These are phyloP conservation scores for Coprinopsis strossmayeri DNA, from an alignment of 768 basidiomycete species.

Conservation along the genomic window DNA sequence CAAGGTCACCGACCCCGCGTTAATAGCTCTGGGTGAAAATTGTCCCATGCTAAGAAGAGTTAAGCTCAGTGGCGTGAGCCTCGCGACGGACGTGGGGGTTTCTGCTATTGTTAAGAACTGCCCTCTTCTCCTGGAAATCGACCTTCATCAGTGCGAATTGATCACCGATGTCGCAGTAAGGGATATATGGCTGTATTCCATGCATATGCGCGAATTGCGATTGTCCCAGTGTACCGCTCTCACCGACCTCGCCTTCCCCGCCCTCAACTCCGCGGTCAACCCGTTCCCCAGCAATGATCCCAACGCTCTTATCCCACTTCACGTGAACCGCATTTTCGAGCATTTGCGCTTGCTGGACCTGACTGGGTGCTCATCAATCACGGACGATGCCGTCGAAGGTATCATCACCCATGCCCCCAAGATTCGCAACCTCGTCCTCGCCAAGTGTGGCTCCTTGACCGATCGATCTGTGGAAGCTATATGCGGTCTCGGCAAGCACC, in stretches of 20 bases:
- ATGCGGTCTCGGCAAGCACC: conserved; percentile 79
- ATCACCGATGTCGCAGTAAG: conserved; percentile 76
- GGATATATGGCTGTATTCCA: conserved; percentile 75
- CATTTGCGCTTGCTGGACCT: conserved; percentile 91
- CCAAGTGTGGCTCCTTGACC: conserved; percentile 76
- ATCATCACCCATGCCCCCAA: conserved; percentile 76
- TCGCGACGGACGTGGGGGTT: conserved; percentile 72
- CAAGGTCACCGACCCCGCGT: conserved; percentile 68
- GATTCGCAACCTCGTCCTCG: conserved; percentile 80
- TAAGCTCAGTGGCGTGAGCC: conserved; percentile 75
- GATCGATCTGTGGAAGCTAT: conserved; percentile 81
- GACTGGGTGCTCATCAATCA: conserved; percentile 75
- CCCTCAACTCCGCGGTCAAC: conserved; percentile 33
- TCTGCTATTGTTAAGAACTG: conserved; percentile 71
- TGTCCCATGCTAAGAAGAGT: conserved; percentile 82
- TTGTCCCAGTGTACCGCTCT: conserved; percentile 74
- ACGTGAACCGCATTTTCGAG: conserved; percentile 60
- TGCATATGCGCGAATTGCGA: conserved; percentile 86
- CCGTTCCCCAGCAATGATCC: conserved; percentile 37
- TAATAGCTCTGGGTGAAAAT: conserved; percentile 67
- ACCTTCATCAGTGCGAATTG: conserved; percentile 76
- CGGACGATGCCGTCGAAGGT: conserved; percentile 79
- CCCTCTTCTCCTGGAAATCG: conserved; percentile 87
- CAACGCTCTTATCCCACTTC: conserved; percentile 58
- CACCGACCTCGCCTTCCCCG: conserved; percentile 83